Conservation (phyloP, 441 rosid genomes). For the Syzygium syzygioides region DNA sequence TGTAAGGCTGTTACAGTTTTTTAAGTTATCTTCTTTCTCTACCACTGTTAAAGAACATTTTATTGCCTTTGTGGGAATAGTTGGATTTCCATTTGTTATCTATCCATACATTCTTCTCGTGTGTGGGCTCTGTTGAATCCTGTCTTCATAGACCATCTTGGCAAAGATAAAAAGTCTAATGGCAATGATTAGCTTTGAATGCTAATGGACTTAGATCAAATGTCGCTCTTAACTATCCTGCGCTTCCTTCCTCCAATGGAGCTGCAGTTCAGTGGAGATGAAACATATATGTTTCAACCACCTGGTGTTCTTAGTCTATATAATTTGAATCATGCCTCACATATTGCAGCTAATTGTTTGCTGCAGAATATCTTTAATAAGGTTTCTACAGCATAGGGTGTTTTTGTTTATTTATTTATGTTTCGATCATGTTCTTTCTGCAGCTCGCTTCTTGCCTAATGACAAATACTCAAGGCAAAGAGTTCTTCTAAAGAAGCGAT, state of each 20-base stretch:
- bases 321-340: neutral
- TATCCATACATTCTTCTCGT: neutral
- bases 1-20: neutral
- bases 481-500: constrained; percentile 82
- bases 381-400: neutral
- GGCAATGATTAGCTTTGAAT: constrained; percentile 50
- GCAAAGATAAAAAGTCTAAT: neutral
- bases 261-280: neutral
- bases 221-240: constrained; percentile 12
- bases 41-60: neutral
- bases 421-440: neutral
- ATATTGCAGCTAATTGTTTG: neutral
- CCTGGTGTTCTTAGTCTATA: neutral
- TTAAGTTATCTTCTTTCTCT: neutral
- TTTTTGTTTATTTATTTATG: neutral
- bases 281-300: neutral
- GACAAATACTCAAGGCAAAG: constrained; percentile 92
- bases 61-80: neutral
- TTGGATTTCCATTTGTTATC: neutral
- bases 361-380: neutral
- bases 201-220: constrained; percentile 42
- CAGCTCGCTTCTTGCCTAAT: constrained; percentile 98
- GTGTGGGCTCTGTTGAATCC: neutral
- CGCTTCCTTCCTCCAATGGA: neutral
- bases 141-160: neutral